Evolutionary conservation across 306 rosid genomes (phyloP).

Genomic region (Spatholobus suberectus): DNA sequence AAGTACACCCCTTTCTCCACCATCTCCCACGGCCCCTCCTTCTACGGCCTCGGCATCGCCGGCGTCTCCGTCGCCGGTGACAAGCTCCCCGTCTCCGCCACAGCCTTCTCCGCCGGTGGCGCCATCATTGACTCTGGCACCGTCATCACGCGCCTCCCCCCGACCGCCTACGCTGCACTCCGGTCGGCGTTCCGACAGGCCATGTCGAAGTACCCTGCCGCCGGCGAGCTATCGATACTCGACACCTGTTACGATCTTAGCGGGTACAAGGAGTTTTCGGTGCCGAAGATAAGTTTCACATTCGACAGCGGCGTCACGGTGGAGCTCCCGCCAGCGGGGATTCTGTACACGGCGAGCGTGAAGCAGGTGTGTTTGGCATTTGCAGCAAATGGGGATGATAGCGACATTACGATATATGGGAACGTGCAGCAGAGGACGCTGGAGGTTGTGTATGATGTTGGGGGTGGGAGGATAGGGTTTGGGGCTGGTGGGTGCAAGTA

Average conservation of each 20-base stretch:
- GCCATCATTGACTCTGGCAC: conserved; percentile 82
- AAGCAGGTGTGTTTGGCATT: conserved; percentile 72
- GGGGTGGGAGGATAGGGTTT: conserved; percentile 65
- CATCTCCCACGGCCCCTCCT: conserved; percentile 26
- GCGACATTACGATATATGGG: conserved; percentile 58
- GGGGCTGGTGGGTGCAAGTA: conserved; percentile 53
- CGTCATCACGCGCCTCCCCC: conserved; percentile 67
- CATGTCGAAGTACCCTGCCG: conserved; percentile 55
- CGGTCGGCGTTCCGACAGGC: conserved; percentile 40
- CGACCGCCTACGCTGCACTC: conserved; percentile 57
- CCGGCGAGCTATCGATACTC: conserved; percentile 40
- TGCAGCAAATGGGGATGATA: conserved; percentile 55
- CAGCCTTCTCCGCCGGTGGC: conserved; percentile 55
- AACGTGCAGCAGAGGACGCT: conserved; percentile 74
- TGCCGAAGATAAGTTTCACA: conserved; percentile 58
- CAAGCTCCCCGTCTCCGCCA: conserved; percentile 44
- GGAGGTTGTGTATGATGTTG: conserved; percentile 72
- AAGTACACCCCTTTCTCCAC: conserved; percentile 62
- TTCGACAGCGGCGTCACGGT: conserved; percentile 46
- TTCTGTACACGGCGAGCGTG: conserved; percentile 30
- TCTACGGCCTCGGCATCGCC: conserved; percentile 56
- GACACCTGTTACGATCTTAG: conserved; percentile 81
- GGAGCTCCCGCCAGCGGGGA: conserved; percentile 44
- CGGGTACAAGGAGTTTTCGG: background rate
- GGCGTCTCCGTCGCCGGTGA: conserved; percentile 54